Conservation (phyloP, 2,329 filamentous ascomycete species). For the Hypoxylon sp. region DNA sequence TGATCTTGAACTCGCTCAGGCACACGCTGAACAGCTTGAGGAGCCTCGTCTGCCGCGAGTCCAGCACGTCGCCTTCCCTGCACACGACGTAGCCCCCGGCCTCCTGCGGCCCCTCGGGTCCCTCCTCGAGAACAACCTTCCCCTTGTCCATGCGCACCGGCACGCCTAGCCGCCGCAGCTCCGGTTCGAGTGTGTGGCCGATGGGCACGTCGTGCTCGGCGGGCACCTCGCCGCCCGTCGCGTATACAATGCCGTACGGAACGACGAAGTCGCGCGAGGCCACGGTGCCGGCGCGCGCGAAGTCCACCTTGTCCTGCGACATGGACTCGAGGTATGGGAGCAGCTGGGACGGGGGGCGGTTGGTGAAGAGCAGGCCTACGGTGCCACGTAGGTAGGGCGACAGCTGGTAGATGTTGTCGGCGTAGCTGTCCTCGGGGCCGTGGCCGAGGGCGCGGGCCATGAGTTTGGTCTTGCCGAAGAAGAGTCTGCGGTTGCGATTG, state of each 20-base stretch:
- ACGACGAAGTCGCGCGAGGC: slow-evolving; percentile 84
- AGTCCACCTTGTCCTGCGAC: slow-evolving; percentile 78
- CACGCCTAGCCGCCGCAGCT: slow-evolving; percentile 88
- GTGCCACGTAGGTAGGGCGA: slow-evolving; percentile 80
- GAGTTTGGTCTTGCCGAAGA: slow-evolving; percentile 99
- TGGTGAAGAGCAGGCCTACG: slow-evolving; percentile 92
- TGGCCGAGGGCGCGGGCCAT: slow-evolving; percentile 95
- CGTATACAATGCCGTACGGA: slow-evolving; percentile 86
- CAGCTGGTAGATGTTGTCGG: slow-evolving; percentile 81
- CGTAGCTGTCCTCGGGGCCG: slow-evolving; percentile 82
- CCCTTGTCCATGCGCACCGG: slow-evolving; percentile 92
- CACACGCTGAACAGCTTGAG: slow-evolving; percentile 94
- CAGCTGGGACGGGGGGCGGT: slow-evolving; percentile 77
- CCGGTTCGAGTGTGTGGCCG: slow-evolving; percentile 90
- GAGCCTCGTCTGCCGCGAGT: slow-evolving; percentile 92
- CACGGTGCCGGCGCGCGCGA: slow-evolving; percentile 85
- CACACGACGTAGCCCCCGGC: slow-evolving; percentile 81
- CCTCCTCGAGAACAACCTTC: slow-evolving; percentile 78
- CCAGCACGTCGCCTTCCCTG: slow-evolving; percentile 85
- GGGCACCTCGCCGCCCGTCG: slow-evolving; percentile 83
- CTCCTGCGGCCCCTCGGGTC: slow-evolving; percentile 63
- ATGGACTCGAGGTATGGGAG: slow-evolving; percentile 80
- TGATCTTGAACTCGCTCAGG: slow-evolving; percentile 90
- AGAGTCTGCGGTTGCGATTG: slow-evolving; percentile 74
- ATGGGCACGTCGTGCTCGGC: slow-evolving; percentile 87